phyloP scores from a whole-genome alignment of 306 rosid species.

The Vigna angularis region DNA sequence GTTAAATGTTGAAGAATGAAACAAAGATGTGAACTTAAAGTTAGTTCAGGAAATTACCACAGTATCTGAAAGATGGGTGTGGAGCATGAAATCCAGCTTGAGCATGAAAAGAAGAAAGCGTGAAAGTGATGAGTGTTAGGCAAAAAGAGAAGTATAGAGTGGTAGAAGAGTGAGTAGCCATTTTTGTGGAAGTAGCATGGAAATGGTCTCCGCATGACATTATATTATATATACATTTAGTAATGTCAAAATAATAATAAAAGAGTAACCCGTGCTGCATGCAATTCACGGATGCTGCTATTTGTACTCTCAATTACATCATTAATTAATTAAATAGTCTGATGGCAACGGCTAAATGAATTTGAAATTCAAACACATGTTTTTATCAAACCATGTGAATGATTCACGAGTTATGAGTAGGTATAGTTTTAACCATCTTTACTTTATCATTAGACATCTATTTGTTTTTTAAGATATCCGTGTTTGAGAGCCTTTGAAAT shows the following conservation, averaged over 20 bases:
- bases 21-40: not conserved
- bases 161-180: conserved; percentile 45
- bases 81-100: conserved; percentile 48
- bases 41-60: conserved; percentile 51
- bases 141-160: conserved; percentile 46
- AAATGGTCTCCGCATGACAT: not conserved
- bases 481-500: too few species aligned
- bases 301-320: too few species aligned
- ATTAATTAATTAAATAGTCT: too few species aligned
- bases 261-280: conserved; percentile 9
- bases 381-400: too few species aligned
- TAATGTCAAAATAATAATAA: not conserved
- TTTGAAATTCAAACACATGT: too few species aligned
- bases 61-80: conserved; percentile 54
- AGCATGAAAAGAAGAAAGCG: conserved; percentile 35
- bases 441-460: too few species aligned
- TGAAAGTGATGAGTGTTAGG: conserved; percentile 43
- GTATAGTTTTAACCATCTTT: too few species aligned
- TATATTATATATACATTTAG: not conserved
- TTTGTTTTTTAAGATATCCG: too few species aligned
- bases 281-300: not conserved
- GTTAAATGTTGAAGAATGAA: conserved; percentile 9
- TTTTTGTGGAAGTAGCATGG: not conserved
- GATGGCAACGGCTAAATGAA: too few species aligned
- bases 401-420: too few species aligned